A percentile compares a stretch with the other conserved stretches of the same genome.
Evolutionary conservation across 1,284 basidiomycete species (phyloP).

Genomic region (Polyporus tsugae): DNA sequence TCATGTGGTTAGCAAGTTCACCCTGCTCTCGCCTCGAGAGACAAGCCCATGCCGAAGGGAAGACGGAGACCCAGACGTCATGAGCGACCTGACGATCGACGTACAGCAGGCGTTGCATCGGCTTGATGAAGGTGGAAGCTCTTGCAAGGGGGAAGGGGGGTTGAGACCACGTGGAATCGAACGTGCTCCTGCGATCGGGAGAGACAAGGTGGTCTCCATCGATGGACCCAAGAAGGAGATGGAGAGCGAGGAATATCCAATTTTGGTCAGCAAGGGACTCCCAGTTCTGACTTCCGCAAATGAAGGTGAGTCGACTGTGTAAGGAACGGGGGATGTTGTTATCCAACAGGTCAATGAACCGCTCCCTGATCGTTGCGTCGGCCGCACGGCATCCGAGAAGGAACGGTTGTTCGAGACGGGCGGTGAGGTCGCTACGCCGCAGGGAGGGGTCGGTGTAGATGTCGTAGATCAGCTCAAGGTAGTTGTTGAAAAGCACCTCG

Average conservation of each 20-base stretch:
- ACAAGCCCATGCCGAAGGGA: slow-evolving; percentile 90
- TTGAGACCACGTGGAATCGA: slow-evolving; percentile 40
- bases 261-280: slow-evolving; percentile 93
- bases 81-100: slow-evolving; percentile 84
- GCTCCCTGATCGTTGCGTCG: slow-evolving; percentile 82
- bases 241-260: slow-evolving; percentile 94
- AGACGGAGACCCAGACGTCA: slow-evolving; percentile 90
- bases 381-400: slow-evolving; percentile 90
- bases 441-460: slow-evolving; percentile 92
- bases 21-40: slow-evolving; percentile 89
- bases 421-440: slow-evolving; percentile 93
- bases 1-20: slow-evolving; percentile 91
- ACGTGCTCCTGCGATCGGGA: slow-evolving; percentile 44
- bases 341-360: slow-evolving; percentile 94
- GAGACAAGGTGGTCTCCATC: slow-evolving; percentile 66
- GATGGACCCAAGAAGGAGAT: slow-evolving; percentile 88
- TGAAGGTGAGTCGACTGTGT: slow-evolving; percentile 86
- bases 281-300: slow-evolving; percentile 96
- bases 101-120: slow-evolving; percentile 87
- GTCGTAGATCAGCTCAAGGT: slow-evolving; percentile 91
- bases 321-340: slow-evolving; percentile 87
- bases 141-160: slow-evolving; percentile 54
- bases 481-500: slow-evolving; percentile 81
- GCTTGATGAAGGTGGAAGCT: slow-evolving; percentile 71
- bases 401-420: slow-evolving; percentile 93